phyloP scores from a whole-genome alignment of 2,329 filamentous ascomycete genomes.

The Colletotrichum cereale region DNA sequence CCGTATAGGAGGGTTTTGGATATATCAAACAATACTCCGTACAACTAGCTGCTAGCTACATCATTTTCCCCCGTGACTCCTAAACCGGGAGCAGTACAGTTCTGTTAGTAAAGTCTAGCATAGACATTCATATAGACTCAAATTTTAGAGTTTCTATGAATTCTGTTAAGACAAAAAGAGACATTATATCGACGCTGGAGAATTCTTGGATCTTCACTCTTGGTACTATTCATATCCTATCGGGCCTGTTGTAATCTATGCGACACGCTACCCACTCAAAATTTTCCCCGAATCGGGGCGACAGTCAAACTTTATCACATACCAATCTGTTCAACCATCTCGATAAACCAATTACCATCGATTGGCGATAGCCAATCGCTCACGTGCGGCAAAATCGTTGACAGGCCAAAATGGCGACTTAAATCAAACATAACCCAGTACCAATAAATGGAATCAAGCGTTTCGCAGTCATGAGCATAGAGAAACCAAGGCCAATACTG shows the following conservation, averaged over 20 bases:
- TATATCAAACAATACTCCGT: too few species aligned
- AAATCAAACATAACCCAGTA: too few species aligned
- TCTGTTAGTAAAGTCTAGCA: background rate
- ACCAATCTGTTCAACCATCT: background rate
- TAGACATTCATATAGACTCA: background rate
- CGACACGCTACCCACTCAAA: background rate
- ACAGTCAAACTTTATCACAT: background rate
- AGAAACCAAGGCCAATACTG: background rate
- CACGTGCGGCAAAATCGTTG: background rate
- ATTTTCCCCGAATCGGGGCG: background rate
- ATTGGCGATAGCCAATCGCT: background rate
- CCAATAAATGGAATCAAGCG: background rate
- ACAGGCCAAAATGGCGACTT: background rate
- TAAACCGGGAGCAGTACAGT: too few species aligned
- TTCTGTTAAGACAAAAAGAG: too few species aligned
- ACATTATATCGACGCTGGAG: background rate
- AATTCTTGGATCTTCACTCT: too few species aligned
- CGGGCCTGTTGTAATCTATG: background rate
- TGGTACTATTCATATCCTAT: background rate
- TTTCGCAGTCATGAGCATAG: background rate
- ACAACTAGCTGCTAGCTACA: too few species aligned
- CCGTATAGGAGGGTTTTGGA: background rate
- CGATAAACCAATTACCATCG: background rate
- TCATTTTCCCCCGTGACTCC: too few species aligned
- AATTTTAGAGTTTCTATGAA: background rate